Base-by-base conservation (phyloP, 192 early-diverging fungal genomes). In the Jimgerdemannia flammicorona region DNA sequence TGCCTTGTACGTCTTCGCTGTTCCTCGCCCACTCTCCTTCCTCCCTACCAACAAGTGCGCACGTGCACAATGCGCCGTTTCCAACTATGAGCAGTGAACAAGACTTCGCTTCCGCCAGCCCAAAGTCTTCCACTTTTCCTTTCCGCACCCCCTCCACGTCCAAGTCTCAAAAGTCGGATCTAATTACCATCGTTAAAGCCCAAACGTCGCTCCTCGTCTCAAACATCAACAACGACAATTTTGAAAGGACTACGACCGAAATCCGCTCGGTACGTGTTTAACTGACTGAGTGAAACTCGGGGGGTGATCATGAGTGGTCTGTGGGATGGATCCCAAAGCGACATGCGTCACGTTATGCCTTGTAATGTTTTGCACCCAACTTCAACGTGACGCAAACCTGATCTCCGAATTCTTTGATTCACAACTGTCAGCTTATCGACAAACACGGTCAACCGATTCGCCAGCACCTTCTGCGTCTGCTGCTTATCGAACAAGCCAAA, bases 21-120 rank as follows among this genome's bases (percentile, higher is more conserved):
- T 2, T 2, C 49, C 49, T 59, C 2, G 14, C 49, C 49, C 49
- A 6, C 49, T 14, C 49, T 59, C 14, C 14, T 14, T 59, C 49
- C 49, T 14, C 49, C 14, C 49, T 10, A 59, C 49, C 49, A 59
- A 6, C 14, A 59, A 59, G 49, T 59, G 49, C 49, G 49, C 49
- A 73, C 64, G 67, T 73, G 72, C 72, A 67, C 64, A 67, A 73
- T 64, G 65, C 64, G 72, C 80, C 77, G 69, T 72, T 80, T 75
- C 75, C 76, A 80, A 86, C 80, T 77, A 88, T 88, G 83, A 88
- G 80, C 78, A 85, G 82, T 84, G 85, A 89, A 79, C 69, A 73
- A 73, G 77, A 74, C 44, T 74, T 82, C 74, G 71, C 75, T 79
- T 84, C 81, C 72, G 75, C 80, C 74, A 73, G 63, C 70, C 73